Conservation (phyloP, 441 rosid genomes). For the Aquilaria agallochum region DNA sequence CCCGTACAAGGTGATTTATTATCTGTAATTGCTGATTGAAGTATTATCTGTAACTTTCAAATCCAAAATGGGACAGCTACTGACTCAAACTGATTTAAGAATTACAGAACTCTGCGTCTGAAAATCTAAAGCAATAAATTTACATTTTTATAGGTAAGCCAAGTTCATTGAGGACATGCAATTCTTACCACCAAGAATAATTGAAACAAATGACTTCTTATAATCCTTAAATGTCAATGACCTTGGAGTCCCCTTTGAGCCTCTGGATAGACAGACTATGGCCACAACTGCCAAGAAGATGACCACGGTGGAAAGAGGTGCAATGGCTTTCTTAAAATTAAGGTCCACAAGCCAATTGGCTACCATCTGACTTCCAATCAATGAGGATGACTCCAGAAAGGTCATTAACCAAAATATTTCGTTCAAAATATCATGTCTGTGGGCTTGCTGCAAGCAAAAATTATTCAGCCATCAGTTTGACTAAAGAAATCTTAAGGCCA, state of each 20-base stretch:
- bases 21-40: not conserved
- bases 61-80: not conserved
- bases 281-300: conserved; percentile 49
- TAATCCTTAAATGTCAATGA: conserved; percentile 36
- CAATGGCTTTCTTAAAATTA: conserved; percentile 37
- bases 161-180: not conserved
- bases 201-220: conserved; percentile 41
- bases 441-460: conserved; percentile 66
- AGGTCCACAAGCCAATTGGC: conserved; percentile 59
- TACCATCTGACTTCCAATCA: conserved; percentile 75
- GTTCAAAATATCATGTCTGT: conserved; percentile 61
- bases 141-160: not conserved
- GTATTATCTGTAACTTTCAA: not conserved
- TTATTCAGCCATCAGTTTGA: not conserved
- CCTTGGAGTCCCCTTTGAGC: conserved; percentile 48
- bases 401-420: conserved; percentile 93
- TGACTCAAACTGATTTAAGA: not conserved
- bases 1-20: not conserved
- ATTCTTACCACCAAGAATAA: conserved; percentile 62
- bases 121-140: not conserved
- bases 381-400: conserved; percentile 72
- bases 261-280: conserved; percentile 37
- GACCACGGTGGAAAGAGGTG: conserved; percentile 42
- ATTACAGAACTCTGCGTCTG: not conserved
- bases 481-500: not conserved